These are phyloP conservation scores for Kitagawia praeruptora DNA, from an alignment of 129 eudicot genomes.

Conservation along the genomic window DNA sequence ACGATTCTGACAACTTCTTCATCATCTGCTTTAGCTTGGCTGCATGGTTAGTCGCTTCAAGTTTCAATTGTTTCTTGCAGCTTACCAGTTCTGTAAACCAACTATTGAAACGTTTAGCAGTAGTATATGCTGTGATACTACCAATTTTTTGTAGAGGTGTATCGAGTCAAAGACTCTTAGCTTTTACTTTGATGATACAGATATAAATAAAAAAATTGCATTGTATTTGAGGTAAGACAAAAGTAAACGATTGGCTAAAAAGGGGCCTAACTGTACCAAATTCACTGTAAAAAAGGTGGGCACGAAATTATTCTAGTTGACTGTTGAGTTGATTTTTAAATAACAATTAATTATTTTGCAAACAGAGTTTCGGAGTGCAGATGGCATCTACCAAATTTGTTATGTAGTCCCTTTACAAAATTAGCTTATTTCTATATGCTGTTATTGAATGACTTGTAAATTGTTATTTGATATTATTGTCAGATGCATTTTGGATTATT, in stretches of 20 bases:
- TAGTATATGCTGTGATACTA: background rate
- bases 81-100: background rate
- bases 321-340: background rate
- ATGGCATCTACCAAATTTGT: background rate
- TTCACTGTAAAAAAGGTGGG: background rate
- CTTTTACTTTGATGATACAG: background rate
- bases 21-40: constrained; percentile 74
- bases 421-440: background rate
- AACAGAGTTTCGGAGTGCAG: background rate
- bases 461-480: background rate
- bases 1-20: constrained; percentile 84
- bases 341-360: background rate
- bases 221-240: background rate
- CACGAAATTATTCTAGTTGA: background rate
- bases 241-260: background rate
- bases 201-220: background rate
- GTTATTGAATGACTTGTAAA: background rate
- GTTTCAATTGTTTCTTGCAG: constrained; percentile 1
- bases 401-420: background rate
- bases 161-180: background rate
- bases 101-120: background rate
- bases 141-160: background rate
- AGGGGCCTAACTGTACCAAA: background rate
- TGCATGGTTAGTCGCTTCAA: constrained; percentile 65
- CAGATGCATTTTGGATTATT: background rate